A percentile compares a stretch with the other conserved stretches of the same genome.
Evolutionary conservation across 108 stramenopile genomes (phyloP).

Genomic region (Nitzschia sp.): DNA sequence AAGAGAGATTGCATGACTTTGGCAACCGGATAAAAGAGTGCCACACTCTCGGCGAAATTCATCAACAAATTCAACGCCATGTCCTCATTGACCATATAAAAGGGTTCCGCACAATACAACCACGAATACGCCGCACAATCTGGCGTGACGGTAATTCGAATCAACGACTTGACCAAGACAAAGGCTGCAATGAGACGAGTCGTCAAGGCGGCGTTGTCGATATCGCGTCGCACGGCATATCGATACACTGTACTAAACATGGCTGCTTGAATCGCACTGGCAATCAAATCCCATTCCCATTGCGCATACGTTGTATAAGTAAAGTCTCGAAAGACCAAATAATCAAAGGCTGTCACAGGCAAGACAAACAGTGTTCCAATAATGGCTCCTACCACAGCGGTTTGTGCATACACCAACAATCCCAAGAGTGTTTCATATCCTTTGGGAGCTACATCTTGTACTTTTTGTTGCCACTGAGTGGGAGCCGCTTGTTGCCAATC

Average conservation of each 20-base stretch:
- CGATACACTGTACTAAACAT: background rate
- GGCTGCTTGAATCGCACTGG: background rate
- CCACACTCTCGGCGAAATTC: background rate
- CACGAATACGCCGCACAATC: slow-evolving; percentile 1
- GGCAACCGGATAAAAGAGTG: background rate
- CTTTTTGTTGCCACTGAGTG: background rate
- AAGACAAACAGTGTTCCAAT: slow-evolving; percentile 3
- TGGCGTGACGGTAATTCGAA: background rate
- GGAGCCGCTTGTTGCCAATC: background rate
- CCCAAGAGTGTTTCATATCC: background rate
- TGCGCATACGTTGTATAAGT: slow-evolving; percentile 4
- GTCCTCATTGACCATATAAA: background rate
- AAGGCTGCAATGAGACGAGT: background rate
- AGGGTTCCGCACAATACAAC: slow-evolving; percentile 6
- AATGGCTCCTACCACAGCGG: background rate
- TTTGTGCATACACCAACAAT: background rate
- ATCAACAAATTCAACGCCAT: background rate
- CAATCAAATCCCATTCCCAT: slow-evolving; percentile 1
- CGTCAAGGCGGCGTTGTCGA: background rate
- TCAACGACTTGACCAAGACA: background rate
- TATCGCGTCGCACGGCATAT: background rate
- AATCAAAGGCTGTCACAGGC: background rate
- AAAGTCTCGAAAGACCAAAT: background rate
- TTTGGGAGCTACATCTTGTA: background rate
- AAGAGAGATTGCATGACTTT: background rate